Evolutionary conservation across 768 basidiomycete genomes (phyloP), one percentile per base, ranked within the genome.

Genomic region (Mycena leptocephala): DNA sequence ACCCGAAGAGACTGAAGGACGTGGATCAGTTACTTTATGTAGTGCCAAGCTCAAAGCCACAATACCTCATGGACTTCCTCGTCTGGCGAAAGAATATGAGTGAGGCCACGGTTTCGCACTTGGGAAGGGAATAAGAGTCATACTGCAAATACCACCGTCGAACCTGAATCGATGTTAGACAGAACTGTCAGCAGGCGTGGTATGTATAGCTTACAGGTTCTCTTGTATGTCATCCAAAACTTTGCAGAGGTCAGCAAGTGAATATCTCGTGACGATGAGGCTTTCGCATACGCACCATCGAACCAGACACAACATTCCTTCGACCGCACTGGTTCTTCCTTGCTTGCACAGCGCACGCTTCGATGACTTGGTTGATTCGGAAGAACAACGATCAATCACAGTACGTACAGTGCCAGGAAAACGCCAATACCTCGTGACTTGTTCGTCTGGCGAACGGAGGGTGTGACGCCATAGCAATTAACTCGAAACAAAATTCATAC

Each of bases 161-260:
- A 86, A 85, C 74, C 80, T 82, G 32, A 4, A 35, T 18, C 13
- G 10, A 20, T 46, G 32, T 53, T 10, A 51, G 30, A 8, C 24
- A 6, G 33, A 46, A 46, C 10, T n/a, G n/a, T n/a, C n/a, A n/a
- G 11, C 8, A 32, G 5, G 16, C n/a, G 6, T 10, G 9, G n/a
- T 10, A 14, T 46, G 43, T 1, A 24, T 37, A n/a, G 35, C 16
- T 75, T 33, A 80, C 81, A 86, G 56, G 70, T 85, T 84, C 43
- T 72, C 73, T 66, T 85, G 85, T 26, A 87, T 78, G 67, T 86
- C 85, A 64, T 85, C 83, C 39, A 85, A 76, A n/a, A 87, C 37
- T 39, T 7, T 14, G 37, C 37, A 14, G 37, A 39, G 14, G 37
- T 7, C 37, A 14, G 37, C 37, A 39, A 39, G 37, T 39, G 20